phyloP scores from a whole-genome alignment of 2,329 filamentous ascomycete species.

The Endocalyx cinctus region DNA sequence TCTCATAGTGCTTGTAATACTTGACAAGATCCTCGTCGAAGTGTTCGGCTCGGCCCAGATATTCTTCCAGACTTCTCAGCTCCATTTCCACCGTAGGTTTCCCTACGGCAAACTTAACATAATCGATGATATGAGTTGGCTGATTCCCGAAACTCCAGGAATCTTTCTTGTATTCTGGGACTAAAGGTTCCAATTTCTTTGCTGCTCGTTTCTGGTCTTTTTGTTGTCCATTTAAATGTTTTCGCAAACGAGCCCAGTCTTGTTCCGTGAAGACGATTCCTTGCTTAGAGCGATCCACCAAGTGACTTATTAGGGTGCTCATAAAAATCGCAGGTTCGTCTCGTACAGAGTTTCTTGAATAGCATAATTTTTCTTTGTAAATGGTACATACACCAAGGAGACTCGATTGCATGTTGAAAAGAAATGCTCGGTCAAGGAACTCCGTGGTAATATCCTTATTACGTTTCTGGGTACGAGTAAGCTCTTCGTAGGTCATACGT shows the following conservation, averaged over 20 bases:
- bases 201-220: slow-evolving; percentile 7
- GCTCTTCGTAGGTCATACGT: slow-evolving; percentile 39
- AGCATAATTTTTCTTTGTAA: slow-evolving; percentile 59
- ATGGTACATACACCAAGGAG: slow-evolving; percentile 61
- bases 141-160: slow-evolving; percentile 19
- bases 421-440: slow-evolving; percentile 51
- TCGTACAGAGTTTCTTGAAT: slow-evolving; percentile 49
- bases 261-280: slow-evolving; percentile 42
- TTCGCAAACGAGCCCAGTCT: slow-evolving; percentile 36
- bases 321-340: slow-evolving; percentile 41
- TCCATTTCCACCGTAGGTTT: slow-evolving; percentile 34
- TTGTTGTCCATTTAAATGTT: slow-evolving; percentile 16
- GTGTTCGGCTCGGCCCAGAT: slow-evolving; percentile 15
- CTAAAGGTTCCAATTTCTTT: slow-evolving; percentile 21
- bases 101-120: slow-evolving; percentile 53
- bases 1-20: slow-evolving; percentile 30
- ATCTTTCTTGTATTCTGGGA: slow-evolving; percentile 40
- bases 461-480: slow-evolving; percentile 28
- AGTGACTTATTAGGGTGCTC: slow-evolving; percentile 45
- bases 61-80: slow-evolving; percentile 28
- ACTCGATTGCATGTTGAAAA: slow-evolving; percentile 52
- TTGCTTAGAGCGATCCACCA: slow-evolving; percentile 57
- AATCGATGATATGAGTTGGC: slow-evolving; percentile 55
- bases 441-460: slow-evolving; percentile 27
- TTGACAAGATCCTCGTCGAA: slow-evolving; percentile 21